A percentile compares a stretch with the other conserved stretches of the same genome.
Conservation (phyloP, 768 basidiomycete species). For the Hypholoma fasciculare region DNA sequence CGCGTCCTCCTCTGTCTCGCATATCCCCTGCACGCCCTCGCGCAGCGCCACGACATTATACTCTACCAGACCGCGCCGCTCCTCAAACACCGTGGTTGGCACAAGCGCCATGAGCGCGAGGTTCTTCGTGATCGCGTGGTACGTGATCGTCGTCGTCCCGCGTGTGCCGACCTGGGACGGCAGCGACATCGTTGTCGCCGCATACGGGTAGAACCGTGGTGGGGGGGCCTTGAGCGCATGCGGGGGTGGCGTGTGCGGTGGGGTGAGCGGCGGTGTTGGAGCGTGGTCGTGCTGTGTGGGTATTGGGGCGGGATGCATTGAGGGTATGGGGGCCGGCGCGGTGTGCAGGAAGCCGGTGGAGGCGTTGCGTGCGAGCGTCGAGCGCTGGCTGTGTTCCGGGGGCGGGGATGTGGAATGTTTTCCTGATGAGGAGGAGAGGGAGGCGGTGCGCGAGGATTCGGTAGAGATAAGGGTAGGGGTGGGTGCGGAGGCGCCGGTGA, state of each 20-base stretch:
- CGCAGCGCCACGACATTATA: conserved; percentile 88
- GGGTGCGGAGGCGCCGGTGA: conserved; percentile 3
- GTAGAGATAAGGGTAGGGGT: conserved; percentile 9
- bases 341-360: background rate
- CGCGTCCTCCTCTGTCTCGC: conserved; percentile 67
- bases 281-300: background rate
- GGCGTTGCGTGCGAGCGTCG: background rate
- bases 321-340: background rate
- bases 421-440: conserved; percentile 27
- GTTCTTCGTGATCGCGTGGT: conserved; percentile 76
- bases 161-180: conserved; percentile 12
- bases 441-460: conserved; percentile 22
- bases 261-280: background rate
- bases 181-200: conserved; percentile 27
- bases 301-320: background rate
- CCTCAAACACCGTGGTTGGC: conserved; percentile 71
- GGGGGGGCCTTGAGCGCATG: conserved; percentile 16
- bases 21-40: conserved; percentile 82
- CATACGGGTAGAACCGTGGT: conserved; percentile 66
- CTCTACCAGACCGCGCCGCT: conserved; percentile 74
- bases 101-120: conserved; percentile 72
- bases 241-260: conserved; percentile 8
- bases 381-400: background rate
- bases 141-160: conserved; percentile 68
- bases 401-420: background rate